These are phyloP conservation scores for Gentiana macrophylla DNA, from an alignment of 257 asterid species.

Conservation along the genomic window DNA sequence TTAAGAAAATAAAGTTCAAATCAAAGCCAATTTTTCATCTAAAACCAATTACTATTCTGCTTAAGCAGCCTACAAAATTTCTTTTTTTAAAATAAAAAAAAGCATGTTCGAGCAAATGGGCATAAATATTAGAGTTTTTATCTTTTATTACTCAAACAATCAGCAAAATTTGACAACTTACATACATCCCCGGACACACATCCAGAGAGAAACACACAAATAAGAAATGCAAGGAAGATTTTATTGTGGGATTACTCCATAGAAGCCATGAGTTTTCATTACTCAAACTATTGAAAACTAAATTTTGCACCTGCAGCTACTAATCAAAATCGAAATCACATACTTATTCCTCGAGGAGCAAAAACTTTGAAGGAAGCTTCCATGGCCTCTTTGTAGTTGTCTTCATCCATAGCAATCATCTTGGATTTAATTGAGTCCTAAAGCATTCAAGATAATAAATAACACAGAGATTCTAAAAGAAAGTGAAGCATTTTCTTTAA, in stretches of 20 bases:
- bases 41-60: too few relatives aligned
- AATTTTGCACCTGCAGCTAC: neutral
- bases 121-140: too few relatives aligned
- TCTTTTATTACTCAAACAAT: too few relatives aligned
- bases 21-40: too few relatives aligned
- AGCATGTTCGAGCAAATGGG: too few relatives aligned
- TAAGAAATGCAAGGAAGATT: neutral
- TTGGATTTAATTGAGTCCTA: conserved; percentile 76
- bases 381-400: conserved; percentile 89
- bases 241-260: too few relatives aligned
- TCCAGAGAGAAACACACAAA: neutral
- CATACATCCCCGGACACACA: too few relatives aligned
- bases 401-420: conserved; percentile 78
- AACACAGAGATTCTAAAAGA: conserved; percentile 15
- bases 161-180: too few relatives aligned
- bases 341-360: conserved; percentile 86
- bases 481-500: neutral
- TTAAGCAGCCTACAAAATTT: too few relatives aligned
- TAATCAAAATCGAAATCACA: conserved; percentile 15
- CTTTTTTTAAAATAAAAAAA: too few relatives aligned
- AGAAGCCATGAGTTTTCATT: too few relatives aligned
- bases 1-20: too few relatives aligned
- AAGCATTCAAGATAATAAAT: conserved; percentile 20
- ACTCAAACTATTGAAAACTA: neutral
- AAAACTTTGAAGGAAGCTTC: conserved; percentile 88